Conservation (phyloP, 768 basidiomycete species). For the Tulasnella sp. region DNA sequence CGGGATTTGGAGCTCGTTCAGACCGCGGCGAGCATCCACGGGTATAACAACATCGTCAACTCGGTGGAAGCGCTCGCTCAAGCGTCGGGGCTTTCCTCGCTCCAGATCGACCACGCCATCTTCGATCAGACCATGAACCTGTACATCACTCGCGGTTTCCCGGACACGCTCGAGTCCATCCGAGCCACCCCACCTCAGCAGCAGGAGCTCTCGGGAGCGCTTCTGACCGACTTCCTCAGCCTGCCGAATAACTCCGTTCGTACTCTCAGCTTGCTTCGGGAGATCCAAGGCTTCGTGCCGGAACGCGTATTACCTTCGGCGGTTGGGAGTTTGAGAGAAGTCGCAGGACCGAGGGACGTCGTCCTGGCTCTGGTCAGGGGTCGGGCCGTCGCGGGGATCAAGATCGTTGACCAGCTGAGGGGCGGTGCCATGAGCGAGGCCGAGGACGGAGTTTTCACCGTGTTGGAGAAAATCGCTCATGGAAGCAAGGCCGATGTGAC, state of each 20-base stretch:
- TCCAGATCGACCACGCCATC: neutral
- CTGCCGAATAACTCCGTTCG: neutral
- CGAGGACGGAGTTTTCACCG: neutral
- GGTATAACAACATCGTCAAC: slow-evolving; percentile 9
- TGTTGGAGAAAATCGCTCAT: neutral
- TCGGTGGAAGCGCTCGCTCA: slow-evolving; percentile 2
- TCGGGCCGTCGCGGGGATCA: neutral
- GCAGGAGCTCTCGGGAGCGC: neutral
- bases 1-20: neutral
- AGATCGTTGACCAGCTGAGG: neutral
- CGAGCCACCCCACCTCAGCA: neutral
- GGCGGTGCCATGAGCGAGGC: neutral
- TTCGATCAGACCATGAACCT: neutral
- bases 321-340: neutral
- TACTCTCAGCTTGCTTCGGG: neutral
- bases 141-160: slow-evolving; percentile 6
- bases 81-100: neutral
- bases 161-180: neutral
- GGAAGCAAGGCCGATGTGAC: neutral
- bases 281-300: neutral
- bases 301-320: neutral
- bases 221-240: neutral
- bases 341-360: neutral
- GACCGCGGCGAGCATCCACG: slow-evolving; percentile 5
- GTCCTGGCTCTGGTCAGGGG: neutral